These are phyloP conservation scores for Metschnikowia drakensbergensis DNA, from an alignment of 805 yeast genomes.

Conservation along the genomic window DNA sequence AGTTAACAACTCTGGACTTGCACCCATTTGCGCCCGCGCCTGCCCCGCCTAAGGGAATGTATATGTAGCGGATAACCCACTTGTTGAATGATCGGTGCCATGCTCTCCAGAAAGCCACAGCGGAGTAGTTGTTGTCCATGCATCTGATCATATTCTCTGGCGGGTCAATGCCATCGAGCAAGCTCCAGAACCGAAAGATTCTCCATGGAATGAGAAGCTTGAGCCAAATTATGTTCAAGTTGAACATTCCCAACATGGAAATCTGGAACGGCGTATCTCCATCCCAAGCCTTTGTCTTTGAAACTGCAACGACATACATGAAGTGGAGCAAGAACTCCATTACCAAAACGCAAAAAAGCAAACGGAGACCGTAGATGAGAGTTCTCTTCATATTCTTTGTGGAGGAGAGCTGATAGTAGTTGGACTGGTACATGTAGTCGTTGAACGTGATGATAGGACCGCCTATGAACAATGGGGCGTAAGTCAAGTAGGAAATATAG, in stretches of 20 bases:
- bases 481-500: conserved; percentile 71
- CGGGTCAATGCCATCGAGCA: conserved; percentile 89
- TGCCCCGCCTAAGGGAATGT: conserved; percentile 87
- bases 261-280: conserved; percentile 89
- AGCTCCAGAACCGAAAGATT: conserved; percentile 86
- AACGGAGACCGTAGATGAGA: conserved; percentile 59
- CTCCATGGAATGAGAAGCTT: conserved; percentile 95
- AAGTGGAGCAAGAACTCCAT: conserved; percentile 90
- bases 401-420: conserved; percentile 51
- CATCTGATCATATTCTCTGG: conserved; percentile 98
- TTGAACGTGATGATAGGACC: conserved; percentile 95
- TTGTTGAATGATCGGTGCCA: conserved; percentile 95
- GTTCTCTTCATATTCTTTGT: conserved; percentile 50
- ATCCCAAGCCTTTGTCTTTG: conserved; percentile 85
- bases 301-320: conserved; percentile 90
- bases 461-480: conserved; percentile 88
- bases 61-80: conserved; percentile 86
- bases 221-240: conserved; percentile 87
- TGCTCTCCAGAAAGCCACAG: conserved; percentile 96
- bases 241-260: conserved; percentile 90
- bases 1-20: conserved; percentile 63
- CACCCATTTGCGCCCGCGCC: conserved; percentile 43
- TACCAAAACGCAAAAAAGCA: conserved; percentile 67
- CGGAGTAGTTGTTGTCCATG: conserved; percentile 89
- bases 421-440: conserved; percentile 77